phyloP scores from a whole-genome alignment of 176 grass and related monocot genomes.

The Ensete ventricosum region DNA sequence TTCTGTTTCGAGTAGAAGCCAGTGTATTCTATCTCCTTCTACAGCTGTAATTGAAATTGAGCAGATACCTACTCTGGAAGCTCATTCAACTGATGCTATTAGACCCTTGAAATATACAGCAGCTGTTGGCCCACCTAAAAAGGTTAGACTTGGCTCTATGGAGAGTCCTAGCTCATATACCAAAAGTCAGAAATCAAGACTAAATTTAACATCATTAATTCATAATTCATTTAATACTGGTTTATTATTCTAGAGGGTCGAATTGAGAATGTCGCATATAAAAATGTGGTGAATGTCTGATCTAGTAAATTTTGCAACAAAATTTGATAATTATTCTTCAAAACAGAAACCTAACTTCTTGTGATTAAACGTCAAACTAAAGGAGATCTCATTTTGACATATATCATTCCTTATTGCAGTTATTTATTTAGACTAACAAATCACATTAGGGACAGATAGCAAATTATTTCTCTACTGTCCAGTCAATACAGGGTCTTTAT shows the following conservation, averaged over 20 bases:
- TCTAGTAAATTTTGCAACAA: background rate
- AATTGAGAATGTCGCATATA: background rate
- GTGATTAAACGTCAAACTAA: no score
- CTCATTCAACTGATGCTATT: constrained; percentile 2
- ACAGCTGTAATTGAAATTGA: constrained; percentile 13
- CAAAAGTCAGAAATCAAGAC: background rate
- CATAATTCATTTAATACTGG: background rate
- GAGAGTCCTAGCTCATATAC: background rate
- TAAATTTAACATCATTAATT: background rate
- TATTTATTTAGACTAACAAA: background rate
- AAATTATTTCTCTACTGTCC: background rate
- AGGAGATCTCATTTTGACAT: background rate
- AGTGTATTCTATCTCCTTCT: background rate
- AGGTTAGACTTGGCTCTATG: constrained; percentile 8
- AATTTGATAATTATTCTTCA: no score
- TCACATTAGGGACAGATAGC: background rate
- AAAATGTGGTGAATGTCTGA: background rate
- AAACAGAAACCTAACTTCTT: no score
- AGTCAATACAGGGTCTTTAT: background rate
- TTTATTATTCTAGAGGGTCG: background rate
- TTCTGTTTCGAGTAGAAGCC: constrained; percentile 10
- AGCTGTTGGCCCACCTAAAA: constrained; percentile 4
- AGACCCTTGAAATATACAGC: constrained; percentile 12
- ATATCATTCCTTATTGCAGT: background rate
- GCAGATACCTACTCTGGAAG: background rate